Conservation (phyloP, 208 protist genomes). For the Trypanosoma brucei region DNA sequence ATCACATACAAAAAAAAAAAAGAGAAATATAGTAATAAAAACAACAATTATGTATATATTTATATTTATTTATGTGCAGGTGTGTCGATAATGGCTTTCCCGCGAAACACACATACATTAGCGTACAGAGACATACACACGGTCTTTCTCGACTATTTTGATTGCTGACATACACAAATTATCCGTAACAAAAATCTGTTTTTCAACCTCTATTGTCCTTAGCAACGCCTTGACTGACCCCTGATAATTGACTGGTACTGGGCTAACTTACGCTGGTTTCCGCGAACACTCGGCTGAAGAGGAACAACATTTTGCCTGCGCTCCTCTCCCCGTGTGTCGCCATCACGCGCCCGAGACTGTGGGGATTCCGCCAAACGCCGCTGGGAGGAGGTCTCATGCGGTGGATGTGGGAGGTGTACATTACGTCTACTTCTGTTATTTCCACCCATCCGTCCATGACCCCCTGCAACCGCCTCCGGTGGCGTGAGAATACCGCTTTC, state of each 20-base stretch:
- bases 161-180: background rate
- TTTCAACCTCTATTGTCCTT: background rate
- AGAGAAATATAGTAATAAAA: too few relatives aligned
- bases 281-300: constrained; percentile 1
- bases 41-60: too few relatives aligned
- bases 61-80: too few relatives aligned
- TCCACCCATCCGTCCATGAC: background rate
- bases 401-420: background rate
- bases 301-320: background rate
- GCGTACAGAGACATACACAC: too few relatives aligned
- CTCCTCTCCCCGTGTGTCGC: background rate
- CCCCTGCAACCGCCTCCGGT: background rate
- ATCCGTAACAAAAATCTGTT: background rate
- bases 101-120: too few relatives aligned
- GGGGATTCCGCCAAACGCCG: background rate
- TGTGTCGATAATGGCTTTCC: too few relatives aligned
- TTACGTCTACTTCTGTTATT: background rate
- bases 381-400: background rate
- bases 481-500: background rate
- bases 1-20: too few relatives aligned
- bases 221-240: constrained; percentile 3
- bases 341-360: background rate
- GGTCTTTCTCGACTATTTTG: too few relatives aligned
- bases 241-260: constrained; percentile 21
- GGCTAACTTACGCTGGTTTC: constrained; percentile 16